Conservation (phyloP, 2,329 filamentous ascomycete species). For the Gremmenia infestans region DNA sequence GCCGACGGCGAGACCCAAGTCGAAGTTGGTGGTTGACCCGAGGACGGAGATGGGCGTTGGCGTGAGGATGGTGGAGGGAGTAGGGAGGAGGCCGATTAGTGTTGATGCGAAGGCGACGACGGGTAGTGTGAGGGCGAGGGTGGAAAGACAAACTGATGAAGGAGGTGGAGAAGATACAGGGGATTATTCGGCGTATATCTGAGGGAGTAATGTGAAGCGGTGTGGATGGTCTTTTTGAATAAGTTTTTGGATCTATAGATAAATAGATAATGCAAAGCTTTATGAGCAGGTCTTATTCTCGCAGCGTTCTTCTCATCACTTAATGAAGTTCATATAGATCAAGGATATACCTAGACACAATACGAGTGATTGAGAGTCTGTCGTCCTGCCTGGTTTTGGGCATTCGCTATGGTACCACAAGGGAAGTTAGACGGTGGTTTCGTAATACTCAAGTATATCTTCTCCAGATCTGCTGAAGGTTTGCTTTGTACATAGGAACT, state of each 20-base stretch:
- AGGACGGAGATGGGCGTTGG: slow-evolving; percentile 7
- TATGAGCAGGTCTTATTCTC: background rate
- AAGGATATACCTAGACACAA: no score
- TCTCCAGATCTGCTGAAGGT: no score
- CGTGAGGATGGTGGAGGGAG: slow-evolving; percentile 16
- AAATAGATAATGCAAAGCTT: slow-evolving; percentile 3
- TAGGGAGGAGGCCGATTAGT: slow-evolving; percentile 22
- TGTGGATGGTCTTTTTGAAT: background rate
- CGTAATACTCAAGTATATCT: no score
- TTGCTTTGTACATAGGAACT: no score
- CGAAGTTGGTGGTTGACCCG: background rate
- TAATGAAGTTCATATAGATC: no score
- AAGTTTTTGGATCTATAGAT: background rate
- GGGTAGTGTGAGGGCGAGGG: slow-evolving; percentile 12
- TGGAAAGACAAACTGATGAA: background rate
- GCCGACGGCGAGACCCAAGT: background rate
- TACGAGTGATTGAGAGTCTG: no score
- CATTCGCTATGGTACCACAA: no score
- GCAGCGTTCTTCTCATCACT: no score
- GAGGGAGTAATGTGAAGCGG: background rate
- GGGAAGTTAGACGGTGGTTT: no score
- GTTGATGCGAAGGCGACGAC: slow-evolving; percentile 17
- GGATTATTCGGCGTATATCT: slow-evolving; percentile 24
- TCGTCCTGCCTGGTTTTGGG: no score
- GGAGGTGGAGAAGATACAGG: background rate